These are phyloP conservation scores for Zygosaccharomyces lentus DNA, from an alignment of 805 yeast genomes.

Conservation along the genomic window DNA sequence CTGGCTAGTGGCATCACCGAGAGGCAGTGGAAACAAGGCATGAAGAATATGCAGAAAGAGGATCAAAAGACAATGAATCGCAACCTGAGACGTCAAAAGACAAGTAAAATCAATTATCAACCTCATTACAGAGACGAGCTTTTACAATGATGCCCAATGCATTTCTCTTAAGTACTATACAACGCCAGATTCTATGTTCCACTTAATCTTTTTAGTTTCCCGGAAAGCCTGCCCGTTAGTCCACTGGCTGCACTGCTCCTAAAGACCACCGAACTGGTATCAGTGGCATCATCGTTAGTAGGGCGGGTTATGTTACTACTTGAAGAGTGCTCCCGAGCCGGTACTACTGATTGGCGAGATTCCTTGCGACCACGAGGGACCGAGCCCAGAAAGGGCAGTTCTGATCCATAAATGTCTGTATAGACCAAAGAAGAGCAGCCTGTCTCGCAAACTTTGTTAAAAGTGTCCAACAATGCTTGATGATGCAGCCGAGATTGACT, in stretches of 20 bases:
- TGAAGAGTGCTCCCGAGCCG: conserved; percentile 7
- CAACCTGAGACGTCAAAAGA: conserved; percentile 46
- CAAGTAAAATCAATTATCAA: conserved; percentile 72
- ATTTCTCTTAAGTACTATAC: background rate
- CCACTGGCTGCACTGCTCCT: conserved; percentile 14
- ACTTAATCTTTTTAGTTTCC: conserved; percentile 8
- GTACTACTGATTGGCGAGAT: conserved; percentile 5
- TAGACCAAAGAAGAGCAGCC: conserved; percentile 9
- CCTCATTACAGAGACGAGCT: conserved; percentile 77
- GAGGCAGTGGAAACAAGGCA: conserved; percentile 49
- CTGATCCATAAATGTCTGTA: conserved; percentile 15
- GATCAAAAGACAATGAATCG: conserved; percentile 44
- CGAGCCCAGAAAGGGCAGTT: conserved; percentile 12
- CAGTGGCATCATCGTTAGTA: conserved; percentile 8
- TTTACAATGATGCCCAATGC: conserved; percentile 34
- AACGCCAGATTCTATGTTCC: conserved; percentile 2
- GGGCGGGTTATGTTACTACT: conserved; percentile 4
- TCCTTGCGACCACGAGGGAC: conserved; percentile 5
- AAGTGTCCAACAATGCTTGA: conserved; percentile 32
- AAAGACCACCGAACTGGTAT: conserved; percentile 16
- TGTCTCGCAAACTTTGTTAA: conserved; percentile 24
- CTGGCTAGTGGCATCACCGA: conserved; percentile 56
- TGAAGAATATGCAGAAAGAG: conserved; percentile 40
- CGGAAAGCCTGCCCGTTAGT: conserved; percentile 8
- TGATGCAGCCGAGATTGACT: conserved; percentile 27